These are phyloP conservation scores for Pseudozyma hubeiensis DNA, from an alignment of 1,284 basidiomycete genomes.

Conservation along the genomic window DNA sequence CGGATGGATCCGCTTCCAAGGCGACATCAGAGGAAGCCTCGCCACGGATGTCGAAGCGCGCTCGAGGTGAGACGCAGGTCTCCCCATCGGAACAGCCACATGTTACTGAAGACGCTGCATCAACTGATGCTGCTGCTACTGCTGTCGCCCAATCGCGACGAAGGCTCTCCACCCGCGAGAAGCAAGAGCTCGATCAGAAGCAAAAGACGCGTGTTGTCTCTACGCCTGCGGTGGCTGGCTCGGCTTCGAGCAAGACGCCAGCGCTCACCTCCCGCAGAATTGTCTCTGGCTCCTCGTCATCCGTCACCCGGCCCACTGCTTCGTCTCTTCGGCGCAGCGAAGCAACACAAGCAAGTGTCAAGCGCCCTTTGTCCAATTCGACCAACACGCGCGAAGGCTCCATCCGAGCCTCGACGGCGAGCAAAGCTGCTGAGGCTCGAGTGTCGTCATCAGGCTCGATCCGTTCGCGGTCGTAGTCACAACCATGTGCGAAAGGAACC, in stretches of 20 bases:
- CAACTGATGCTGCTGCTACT: not conserved
- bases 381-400: conserved; percentile 23
- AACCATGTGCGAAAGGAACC: not conserved
- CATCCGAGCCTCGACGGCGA: not conserved
- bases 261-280: conserved; percentile 22
- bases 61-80: conserved; percentile 1
- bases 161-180: conserved; percentile 38
- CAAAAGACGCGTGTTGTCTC: conserved; percentile 9
- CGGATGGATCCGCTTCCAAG: conserved; percentile 2
- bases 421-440: conserved; percentile 5
- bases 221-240: not conserved
- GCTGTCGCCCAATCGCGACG: conserved; percentile 22
- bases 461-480: conserved; percentile 17
- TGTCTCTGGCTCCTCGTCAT: conserved; percentile 25
- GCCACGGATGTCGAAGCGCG: conserved; percentile 13
- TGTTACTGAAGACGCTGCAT: not conserved
- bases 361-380: conserved; percentile 35
- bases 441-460: conserved; percentile 6
- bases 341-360: conserved; percentile 13
- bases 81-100: not conserved
- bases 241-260: conserved; percentile 19
- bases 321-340: conserved; percentile 29
- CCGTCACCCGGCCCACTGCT: conserved; percentile 34
- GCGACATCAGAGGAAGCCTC: conserved; percentile 5
- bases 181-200: conserved; percentile 28